Evolutionary conservation across 768 basidiomycete genomes (phyloP).

Genomic region (Rhodosporidiobolus odoratus): DNA sequence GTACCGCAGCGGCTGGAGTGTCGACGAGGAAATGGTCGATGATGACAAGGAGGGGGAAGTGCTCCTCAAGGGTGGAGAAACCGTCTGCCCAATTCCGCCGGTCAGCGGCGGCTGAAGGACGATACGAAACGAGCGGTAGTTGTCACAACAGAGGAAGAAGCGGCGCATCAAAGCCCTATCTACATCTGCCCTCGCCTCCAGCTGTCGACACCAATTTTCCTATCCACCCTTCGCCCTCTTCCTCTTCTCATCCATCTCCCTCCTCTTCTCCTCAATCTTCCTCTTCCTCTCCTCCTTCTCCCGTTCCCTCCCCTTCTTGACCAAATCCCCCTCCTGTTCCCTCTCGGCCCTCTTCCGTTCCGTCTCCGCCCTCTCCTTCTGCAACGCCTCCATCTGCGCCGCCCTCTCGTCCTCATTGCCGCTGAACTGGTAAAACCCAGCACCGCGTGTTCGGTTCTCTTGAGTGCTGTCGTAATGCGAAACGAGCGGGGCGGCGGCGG

Average conservation of each 20-base stretch:
- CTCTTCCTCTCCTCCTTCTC: constrained; percentile 24
- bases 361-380: constrained; percentile 70
- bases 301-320: constrained; percentile 10
- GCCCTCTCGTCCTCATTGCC: constrained; percentile 71
- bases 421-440: constrained; percentile 88
- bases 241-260: constrained; percentile 31
- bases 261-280: constrained; percentile 31
- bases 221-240: constrained; percentile 56
- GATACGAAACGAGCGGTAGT: neutral
- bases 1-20: constrained; percentile 66
- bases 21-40: constrained; percentile 68
- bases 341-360: constrained; percentile 22
- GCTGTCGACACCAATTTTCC: constrained; percentile 44
- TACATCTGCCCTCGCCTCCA: neutral
- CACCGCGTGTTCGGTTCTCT: constrained; percentile 83
- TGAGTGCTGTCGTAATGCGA: constrained; percentile 73
- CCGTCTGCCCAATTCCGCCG: constrained; percentile 72
- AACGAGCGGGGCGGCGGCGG: constrained; percentile 61
- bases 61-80: constrained; percentile 63
- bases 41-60: constrained; percentile 53
- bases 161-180: too few species aligned
- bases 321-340: constrained; percentile 12
- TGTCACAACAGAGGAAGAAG: constrained; percentile 1
- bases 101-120: constrained; percentile 65
- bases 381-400: constrained; percentile 77